phyloP scores from a whole-genome alignment of 2,329 filamentous ascomycete species.

The Exophiala aquamarina region DNA sequence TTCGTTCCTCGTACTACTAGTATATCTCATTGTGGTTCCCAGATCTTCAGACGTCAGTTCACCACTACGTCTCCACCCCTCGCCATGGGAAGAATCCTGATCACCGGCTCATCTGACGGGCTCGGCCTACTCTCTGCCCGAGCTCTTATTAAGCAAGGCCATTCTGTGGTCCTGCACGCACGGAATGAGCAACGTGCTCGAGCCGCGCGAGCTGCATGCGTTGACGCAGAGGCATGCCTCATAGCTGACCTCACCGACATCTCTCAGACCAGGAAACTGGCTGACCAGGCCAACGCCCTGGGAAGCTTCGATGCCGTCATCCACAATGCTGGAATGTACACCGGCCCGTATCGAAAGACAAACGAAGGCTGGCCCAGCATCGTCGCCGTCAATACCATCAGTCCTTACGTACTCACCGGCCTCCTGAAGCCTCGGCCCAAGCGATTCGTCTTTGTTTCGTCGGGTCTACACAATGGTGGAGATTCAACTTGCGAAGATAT shows the following conservation, averaged over 20 bases:
- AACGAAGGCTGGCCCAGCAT: constrained; percentile 49
- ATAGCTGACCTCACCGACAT: constrained; percentile 55
- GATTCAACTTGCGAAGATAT: constrained; percentile 34
- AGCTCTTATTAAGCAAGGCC: constrained; percentile 51
- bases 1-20: too few species aligned
- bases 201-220: constrained; percentile 49
- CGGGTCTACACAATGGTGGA: constrained; percentile 51
- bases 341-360: constrained; percentile 41
- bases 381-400: constrained; percentile 58
- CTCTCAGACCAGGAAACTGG: constrained; percentile 52
- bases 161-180: constrained; percentile 58
- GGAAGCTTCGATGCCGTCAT: constrained; percentile 57
- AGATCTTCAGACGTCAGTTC: too few species aligned
- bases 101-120: constrained; percentile 60
- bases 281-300: constrained; percentile 49
- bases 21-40: too few species aligned
- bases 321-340: constrained; percentile 57
- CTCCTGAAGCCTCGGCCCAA: constrained; percentile 49
- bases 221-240: constrained; percentile 52
- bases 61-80: too few species aligned
- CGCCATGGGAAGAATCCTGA: constrained; percentile 48
- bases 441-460: constrained; percentile 54
- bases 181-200: constrained; percentile 55
- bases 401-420: constrained; percentile 57
- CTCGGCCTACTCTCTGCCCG: constrained; percentile 55